Evolutionary conservation across 768 basidiomycete genomes (phyloP).

Genomic region (Hypholoma fasciculare): DNA sequence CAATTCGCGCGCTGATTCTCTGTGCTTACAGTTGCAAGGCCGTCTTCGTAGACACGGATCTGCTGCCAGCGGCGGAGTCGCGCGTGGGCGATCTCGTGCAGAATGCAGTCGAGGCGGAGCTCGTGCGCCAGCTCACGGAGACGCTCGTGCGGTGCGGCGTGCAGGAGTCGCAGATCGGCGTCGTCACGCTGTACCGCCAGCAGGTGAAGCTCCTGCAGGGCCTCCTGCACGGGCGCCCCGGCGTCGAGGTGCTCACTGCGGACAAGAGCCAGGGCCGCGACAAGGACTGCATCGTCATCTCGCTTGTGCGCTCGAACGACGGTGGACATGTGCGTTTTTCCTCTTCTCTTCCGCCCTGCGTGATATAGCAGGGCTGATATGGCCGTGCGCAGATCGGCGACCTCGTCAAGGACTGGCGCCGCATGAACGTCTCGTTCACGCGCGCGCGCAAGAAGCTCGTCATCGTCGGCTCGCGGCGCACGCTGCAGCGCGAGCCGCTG

Average conservation of each 20-base stretch:
- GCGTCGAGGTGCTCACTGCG: constrained; percentile 85
- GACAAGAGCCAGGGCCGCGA: constrained; percentile 95
- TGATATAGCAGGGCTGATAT: neutral
- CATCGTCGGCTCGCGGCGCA: constrained; percentile 85
- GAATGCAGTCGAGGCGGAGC: constrained; percentile 77
- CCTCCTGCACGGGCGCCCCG: constrained; percentile 52
- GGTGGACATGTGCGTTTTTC: constrained; percentile 59
- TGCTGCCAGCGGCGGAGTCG: constrained; percentile 75
- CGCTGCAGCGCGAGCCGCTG: constrained; percentile 61
- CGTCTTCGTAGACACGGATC: constrained; percentile 93
- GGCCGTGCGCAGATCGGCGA: constrained; percentile 71
- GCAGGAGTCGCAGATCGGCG: constrained; percentile 68
- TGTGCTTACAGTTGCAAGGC: constrained; percentile 67
- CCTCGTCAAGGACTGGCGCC: constrained; percentile 91
- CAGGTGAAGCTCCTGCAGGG: constrained; percentile 88
- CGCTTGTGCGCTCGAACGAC: constrained; percentile 89
- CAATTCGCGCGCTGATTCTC: too few relatives aligned
- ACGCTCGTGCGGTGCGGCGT: constrained; percentile 69
- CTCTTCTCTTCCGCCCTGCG: neutral
- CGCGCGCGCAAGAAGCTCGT: constrained; percentile 89
- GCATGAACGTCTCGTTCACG: constrained; percentile 97
- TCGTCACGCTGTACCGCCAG: constrained; percentile 92
- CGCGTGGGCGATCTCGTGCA: constrained; percentile 88
- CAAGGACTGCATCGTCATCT: constrained; percentile 93
- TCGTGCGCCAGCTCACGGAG: constrained; percentile 67